Conservation (phyloP, 345 rosid species). For the Brassica juncea region DNA sequence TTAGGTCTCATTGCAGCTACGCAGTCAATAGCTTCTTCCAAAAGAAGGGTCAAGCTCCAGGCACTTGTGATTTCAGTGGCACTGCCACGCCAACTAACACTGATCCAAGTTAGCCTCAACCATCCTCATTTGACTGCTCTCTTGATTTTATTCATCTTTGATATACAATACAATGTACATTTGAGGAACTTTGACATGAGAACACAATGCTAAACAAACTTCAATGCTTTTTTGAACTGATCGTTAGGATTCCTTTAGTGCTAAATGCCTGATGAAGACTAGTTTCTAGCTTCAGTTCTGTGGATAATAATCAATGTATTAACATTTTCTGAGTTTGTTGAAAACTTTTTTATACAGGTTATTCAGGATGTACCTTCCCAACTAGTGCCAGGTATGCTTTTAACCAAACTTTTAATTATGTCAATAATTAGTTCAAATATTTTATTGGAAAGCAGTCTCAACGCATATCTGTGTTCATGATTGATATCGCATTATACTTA, state of each 20-base stretch:
- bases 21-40: constrained; percentile 96
- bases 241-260: constrained; percentile 11
- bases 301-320: background rate
- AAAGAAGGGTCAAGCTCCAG: constrained; percentile 66
- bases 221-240: background rate
- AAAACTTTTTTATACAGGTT: constrained; percentile 26
- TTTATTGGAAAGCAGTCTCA: constrained; percentile 30
- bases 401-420: constrained; percentile 16
- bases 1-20: constrained; percentile 74
- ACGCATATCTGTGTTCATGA: constrained; percentile 29
- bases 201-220: background rate
- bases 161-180: background rate
- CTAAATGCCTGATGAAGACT: constrained; percentile 8
- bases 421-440: constrained; percentile 11
- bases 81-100: constrained; percentile 53
- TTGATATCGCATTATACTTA: constrained; percentile 25
- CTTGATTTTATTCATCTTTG: background rate
- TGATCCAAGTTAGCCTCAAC: constrained; percentile 58
- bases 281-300: background rate
- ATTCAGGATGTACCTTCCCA: constrained; percentile 43
- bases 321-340: constrained; percentile 10
- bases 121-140: background rate
- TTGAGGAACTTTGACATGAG: background rate
- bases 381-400: constrained; percentile 33
- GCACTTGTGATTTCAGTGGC: constrained; percentile 80